A percentile compares a stretch with the other conserved stretches of the same genome.
Evolutionary conservation across 345 rosid genomes (phyloP).

Genomic region (Eucalyptus shirleyi): DNA sequence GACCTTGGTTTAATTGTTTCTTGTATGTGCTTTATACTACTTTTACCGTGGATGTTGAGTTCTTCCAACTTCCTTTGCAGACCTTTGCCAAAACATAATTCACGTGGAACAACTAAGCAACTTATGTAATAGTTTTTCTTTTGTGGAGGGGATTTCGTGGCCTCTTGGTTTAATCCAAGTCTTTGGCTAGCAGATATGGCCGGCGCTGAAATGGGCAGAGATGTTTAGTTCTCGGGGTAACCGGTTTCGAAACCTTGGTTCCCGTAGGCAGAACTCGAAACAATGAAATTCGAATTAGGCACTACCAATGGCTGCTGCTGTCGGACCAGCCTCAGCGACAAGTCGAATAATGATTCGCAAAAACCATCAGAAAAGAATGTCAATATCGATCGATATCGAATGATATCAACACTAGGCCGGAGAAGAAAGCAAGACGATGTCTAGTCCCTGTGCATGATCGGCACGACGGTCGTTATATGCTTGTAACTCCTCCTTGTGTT

Average conservation of each 20-base stretch:
- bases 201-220: background rate
- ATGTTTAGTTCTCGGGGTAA: background rate
- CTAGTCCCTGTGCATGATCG: background rate
- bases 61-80: background rate
- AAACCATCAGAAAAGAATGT: too few relatives aligned
- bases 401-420: too few relatives aligned
- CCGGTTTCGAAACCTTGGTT: background rate
- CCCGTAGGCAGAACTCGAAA: background rate
- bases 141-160: background rate
- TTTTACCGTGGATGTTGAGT: background rate
- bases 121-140: background rate
- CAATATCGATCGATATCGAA: too few relatives aligned
- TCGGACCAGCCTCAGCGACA: background rate
- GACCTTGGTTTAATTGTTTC: background rate
- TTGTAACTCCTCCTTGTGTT: background rate
- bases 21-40: background rate
- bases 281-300: background rate
- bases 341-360: too few relatives aligned
- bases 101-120: background rate
- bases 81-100: background rate
- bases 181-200: background rate
- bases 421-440: background rate
- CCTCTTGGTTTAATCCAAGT: background rate
- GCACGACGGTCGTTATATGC: background rate
- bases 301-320: background rate